Percentiles rank a stretch among this genome's conserved stretches.
Conservation (phyloP, 2,329 filamentous ascomycete species). For the Graphilbum ipis-grandicollis region DNA sequence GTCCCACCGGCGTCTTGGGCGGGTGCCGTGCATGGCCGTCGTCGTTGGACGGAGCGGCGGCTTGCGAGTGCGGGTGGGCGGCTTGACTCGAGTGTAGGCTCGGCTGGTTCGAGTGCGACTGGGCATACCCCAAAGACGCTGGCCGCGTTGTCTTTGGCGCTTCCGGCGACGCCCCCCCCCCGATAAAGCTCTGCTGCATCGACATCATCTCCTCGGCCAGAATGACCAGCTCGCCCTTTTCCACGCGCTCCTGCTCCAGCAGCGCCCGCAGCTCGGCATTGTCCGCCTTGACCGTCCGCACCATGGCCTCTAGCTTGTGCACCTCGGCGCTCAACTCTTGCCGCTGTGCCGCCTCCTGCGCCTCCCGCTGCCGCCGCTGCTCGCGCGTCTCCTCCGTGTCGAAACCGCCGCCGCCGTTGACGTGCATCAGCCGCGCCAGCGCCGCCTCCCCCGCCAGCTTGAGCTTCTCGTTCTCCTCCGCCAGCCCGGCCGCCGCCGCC, state of each 20-base stretch:
- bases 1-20: slow-evolving; percentile 5
- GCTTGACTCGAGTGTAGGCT: too few relatives aligned
- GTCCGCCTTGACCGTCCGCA: slow-evolving; percentile 51
- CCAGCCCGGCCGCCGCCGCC: slow-evolving; percentile 47
- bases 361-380: slow-evolving; percentile 38
- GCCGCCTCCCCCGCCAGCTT: slow-evolving; percentile 47
- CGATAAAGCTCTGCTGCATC: slow-evolving; percentile 35
- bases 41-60: too few relatives aligned
- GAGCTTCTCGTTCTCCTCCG: slow-evolving; percentile 59
- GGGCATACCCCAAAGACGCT: too few relatives aligned
- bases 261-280: slow-evolving; percentile 47
- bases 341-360: slow-evolving; percentile 48
- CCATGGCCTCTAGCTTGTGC: slow-evolving; percentile 56
- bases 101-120: too few relatives aligned
- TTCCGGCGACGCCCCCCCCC: slow-evolving; percentile 8
- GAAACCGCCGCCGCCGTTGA: too few relatives aligned
- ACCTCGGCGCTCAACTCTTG: slow-evolving; percentile 56
- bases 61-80: too few relatives aligned
- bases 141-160: not conserved
- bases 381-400: slow-evolving; percentile 22
- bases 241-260: slow-evolving; percentile 58
- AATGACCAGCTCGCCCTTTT: slow-evolving; percentile 69
- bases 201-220: slow-evolving; percentile 72
- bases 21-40: not conserved
- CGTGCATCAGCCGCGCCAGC: slow-evolving; percentile 39